Evolutionary conservation across 495 filamentous ascomycete genomes (phyloP).

Genomic region (Entonaema liquescens): DNA sequence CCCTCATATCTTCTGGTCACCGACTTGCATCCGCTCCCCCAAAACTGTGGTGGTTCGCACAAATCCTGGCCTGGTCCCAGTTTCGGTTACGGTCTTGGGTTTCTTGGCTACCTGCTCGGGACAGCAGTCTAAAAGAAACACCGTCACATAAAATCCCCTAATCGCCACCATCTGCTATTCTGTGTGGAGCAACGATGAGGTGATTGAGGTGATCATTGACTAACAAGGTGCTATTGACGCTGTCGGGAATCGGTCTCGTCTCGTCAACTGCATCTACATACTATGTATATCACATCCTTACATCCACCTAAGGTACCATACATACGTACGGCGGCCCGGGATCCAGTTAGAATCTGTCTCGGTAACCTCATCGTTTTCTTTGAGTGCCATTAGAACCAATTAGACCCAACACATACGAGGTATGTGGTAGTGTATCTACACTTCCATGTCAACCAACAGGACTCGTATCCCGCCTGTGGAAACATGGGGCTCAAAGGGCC

Average conservation of each 20-base stretch:
- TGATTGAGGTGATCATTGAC: conserved; percentile 43
- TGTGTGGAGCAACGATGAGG: conserved; percentile 38
- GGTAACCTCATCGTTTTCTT: not conserved
- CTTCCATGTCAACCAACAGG: conserved; percentile 9
- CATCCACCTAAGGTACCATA: not conserved
- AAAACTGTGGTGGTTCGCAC: conserved; percentile 21
- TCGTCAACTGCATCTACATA: conserved; percentile 28
- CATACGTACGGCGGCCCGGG: conserved; percentile 14
- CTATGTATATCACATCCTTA: conserved; percentile 7
- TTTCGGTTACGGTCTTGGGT: conserved; percentile 26
- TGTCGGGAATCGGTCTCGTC: conserved; percentile 25
- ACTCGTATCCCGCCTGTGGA: conserved; percentile 26
- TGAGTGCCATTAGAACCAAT: conserved; percentile 11
- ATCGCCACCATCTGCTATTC: conserved; percentile 29
- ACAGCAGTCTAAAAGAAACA: conserved; percentile 3
- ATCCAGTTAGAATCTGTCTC: conserved; percentile 22
- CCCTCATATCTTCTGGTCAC: not conserved
- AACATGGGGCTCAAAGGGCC: conserved; percentile 39
- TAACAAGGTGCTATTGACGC: conserved; percentile 40
- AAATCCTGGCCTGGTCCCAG: conserved; percentile 21
- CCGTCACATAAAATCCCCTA: conserved; percentile 18
- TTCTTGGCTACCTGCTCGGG: conserved; percentile 29
- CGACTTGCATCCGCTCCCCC: not conserved
- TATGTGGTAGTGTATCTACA: conserved; percentile 7
- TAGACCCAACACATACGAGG: conserved; percentile 7